Evolutionary conservation across 2,329 filamentous ascomycete genomes (phyloP), one percentile per base, ranked within the genome.

Genomic region (Allantophomopsis lycopodina): DNA sequence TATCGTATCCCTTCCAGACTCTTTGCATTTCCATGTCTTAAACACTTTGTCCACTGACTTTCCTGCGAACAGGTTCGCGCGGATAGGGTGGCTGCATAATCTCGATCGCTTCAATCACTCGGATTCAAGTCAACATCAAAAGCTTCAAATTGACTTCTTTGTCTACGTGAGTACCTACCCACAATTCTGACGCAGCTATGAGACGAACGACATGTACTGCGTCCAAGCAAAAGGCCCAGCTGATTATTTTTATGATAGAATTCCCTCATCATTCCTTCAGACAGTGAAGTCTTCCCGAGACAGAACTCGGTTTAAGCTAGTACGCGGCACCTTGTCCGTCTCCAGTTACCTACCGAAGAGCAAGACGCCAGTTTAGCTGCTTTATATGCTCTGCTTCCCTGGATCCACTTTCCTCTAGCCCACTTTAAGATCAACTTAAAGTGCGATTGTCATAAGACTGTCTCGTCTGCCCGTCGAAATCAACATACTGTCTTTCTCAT

Each of bases 71-170:
- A 54, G 52, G 48, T 54, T 48, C 47, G 39, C 40, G 32, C 36
- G 44, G 37, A 38, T 20, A 49, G 54, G 53, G 50, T 53, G 49
- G 51, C 53, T 54, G 52, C 53, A 55, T 51, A 52, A 39, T 42
- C 39, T 39, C 40, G 40, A 49, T 28, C 38, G 21, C 34, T 28
- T 40, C 32, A 17, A 16, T 13, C 28, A 36, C 38, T 36, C 15
- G 14, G 28, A 16, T 18, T 32, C 38, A 36, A 20, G 20, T 40
- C 20, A 20, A 43, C 44, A 42, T 50, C 50, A 50, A 51, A 42
- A 50, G 43, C 49, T 46, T 50, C 48, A 51, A 48, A 38, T 50
- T 46, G 18, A 15, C 31, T 40, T 46, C 40, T 51, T 53, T 50
- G 46, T 50, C 44, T 43, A 34, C 39, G 50, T 52, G 49, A 32